A percentile compares a stretch with the other conserved stretches of the same genome.
These are phyloP conservation scores for Liquidambar formosana DNA, from an alignment of 164 flowering plant genomes.

Conservation along the genomic window DNA sequence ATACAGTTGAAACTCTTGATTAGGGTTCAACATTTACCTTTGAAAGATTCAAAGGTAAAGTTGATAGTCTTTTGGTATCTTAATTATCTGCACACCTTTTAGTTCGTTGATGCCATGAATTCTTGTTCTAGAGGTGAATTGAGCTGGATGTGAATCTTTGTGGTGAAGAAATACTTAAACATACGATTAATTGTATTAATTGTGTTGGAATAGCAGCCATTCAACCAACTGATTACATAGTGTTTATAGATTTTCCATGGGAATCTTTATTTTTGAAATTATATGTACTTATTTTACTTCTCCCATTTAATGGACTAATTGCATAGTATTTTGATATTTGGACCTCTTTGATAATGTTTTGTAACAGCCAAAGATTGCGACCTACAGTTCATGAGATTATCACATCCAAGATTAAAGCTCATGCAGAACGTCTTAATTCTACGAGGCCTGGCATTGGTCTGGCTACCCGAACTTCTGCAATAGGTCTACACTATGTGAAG, in stretches of 20 bases:
- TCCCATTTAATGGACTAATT: background rate
- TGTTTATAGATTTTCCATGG: background rate
- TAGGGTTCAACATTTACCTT: too few relatives aligned
- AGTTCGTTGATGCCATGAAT: background rate
- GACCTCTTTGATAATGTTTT: background rate
- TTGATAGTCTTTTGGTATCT: background rate
- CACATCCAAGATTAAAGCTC: conserved; percentile 79
- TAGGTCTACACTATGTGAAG: conserved; percentile 55
- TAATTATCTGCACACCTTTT: background rate
- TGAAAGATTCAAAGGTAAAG: too few relatives aligned
- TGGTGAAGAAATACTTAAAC: background rate
- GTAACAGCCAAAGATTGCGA: conserved; percentile 86
- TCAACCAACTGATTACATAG: background rate
- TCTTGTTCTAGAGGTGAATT: background rate
- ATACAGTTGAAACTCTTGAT: too few relatives aligned
- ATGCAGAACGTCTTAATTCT: conserved; percentile 49
- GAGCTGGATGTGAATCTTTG: background rate
- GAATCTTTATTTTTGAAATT: background rate
- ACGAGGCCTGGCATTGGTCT: conserved; percentile 53
- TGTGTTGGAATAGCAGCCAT: background rate
- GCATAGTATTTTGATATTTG: background rate
- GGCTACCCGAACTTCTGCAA: conserved; percentile 34
- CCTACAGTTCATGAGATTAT: conserved; percentile 92
- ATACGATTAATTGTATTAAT: background rate
- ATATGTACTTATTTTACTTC: conserved; percentile 1